Evolutionary conservation across 495 filamentous ascomycete species (phyloP).

Genomic region (Talaromyces borbonicus): DNA sequence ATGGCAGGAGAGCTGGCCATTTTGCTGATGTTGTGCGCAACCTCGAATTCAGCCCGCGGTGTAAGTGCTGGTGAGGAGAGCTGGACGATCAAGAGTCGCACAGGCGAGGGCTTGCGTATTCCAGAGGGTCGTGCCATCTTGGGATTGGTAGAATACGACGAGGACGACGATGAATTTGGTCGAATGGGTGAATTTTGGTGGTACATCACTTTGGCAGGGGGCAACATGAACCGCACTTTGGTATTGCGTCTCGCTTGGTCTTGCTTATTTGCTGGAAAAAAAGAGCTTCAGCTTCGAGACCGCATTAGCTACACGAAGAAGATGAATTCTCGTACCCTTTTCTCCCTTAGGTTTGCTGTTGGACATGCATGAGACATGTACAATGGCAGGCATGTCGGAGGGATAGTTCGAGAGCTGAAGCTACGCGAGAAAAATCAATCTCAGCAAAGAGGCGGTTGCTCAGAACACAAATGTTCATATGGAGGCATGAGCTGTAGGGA

Average conservation of each 20-base stretch:
- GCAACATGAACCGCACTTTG: conserved; percentile 1
- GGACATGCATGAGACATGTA: not conserved
- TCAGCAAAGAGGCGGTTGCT: too few relatives aligned
- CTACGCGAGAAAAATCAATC: not conserved
- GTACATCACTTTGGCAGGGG: not conserved
- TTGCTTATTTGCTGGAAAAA: not conserved
- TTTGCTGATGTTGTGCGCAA: conserved; percentile 1
- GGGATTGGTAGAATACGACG: not conserved
- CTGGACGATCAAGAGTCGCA: not conserved
- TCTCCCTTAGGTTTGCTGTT: not conserved
- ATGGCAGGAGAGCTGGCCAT: not conserved
- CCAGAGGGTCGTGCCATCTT: not conserved
- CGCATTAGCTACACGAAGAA: not conserved
- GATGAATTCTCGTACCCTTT: not conserved
- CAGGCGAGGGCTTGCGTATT: not conserved
- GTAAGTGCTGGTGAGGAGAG: not conserved
- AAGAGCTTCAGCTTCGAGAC: not conserved
- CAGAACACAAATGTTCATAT: too few relatives aligned
- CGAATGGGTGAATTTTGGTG: not conserved
- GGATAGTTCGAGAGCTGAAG: not conserved
- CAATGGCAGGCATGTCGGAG: not conserved
- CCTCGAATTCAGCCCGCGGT: not conserved
- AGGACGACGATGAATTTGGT: not conserved
- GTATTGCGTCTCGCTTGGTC: not conserved
- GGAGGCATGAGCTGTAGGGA: too few relatives aligned